Evolutionary conservation across 495 filamentous ascomycete species (phyloP), one percentile per base, ranked within the genome.

Genomic region (Talaromyces liani): DNA sequence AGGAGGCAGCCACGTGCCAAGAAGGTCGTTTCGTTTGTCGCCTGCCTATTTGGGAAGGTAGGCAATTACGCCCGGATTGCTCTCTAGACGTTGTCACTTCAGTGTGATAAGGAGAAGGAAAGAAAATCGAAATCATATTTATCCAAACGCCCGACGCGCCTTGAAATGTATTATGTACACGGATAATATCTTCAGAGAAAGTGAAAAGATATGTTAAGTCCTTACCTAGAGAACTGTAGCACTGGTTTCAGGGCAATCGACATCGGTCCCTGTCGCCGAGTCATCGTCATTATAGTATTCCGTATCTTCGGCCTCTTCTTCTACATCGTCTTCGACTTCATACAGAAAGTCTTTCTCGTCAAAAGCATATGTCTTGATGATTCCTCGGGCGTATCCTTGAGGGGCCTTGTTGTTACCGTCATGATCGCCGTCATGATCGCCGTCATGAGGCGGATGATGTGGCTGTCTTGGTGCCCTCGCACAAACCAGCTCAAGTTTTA

Each of bases 401-500:
- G 24, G 6, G 12, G 27, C 20, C 7, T 33, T 49, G 33, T 61
- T 39, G 16, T 27, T 7, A 20, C 20, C 58, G 29, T 31, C 29
- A 41, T 10, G 18, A 60, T 7, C 58, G 34, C 20, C 58, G 29
- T 31, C 29, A 41, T 10, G 18, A 60, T 7, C 58, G 34, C 18
- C 34, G 20, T 2, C 10, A 39, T 18, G 0, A 49, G 6, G 22
- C 25, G 53, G 53, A 25, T 29, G 53, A 16, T 29, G 53, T 9
- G 16, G 29, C 10, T 62, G 22, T 22, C 41, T 62, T 14, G 60
- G 60, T 18, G 60, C 60, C 51, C 27, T 62, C 7, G 60, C 27
- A 56, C 78, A 80, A 12, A 75, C 72, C n/a, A 80, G 66, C 63
- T 77, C 73, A 51, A 75, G 63, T 51, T 75, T 69, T 8, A 79